Base-by-base conservation (phyloP, 495 filamentous ascomycete species). In the Penicillium flavigenum region DNA sequence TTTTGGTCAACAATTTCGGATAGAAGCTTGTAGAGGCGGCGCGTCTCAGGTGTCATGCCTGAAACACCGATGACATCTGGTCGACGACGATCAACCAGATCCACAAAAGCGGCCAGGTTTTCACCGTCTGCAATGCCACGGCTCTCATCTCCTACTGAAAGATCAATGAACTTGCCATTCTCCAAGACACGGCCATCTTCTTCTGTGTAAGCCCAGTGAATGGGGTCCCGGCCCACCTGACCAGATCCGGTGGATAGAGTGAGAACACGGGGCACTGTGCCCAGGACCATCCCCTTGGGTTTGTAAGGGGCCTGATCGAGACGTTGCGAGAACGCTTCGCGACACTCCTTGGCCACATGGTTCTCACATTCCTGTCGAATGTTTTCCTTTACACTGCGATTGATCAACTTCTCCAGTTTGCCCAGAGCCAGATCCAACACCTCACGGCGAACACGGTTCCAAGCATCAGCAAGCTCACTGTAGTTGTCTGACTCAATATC, bases 291-390 rank as follows among this genome's bases (percentile, higher is more conserved):
- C n/a, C 91, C 93, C 70, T 91, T 90, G 16, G 95, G 92, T 65
- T 96, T 96, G 73, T 92, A 92, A 3, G 94, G 93, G 12, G 94
- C 91, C 72, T 98, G 94, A 68, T 98, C 95, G 32, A 98, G 84
- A 63, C 88, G 86, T 74, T 88, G 88, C 20, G 84, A 86, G 69
- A 90, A 98, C 47, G 88, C 85, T 54, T 93, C 88, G 12, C 92
- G 88, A 64, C 91, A 95, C 24, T 84, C 80, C 54, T 85, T 87
- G 32, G 90, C 84, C 46, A 98, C 82, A 58, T 89, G 83, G 57
- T 96, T 91, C 68, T 98, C 94, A 65, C 94, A 98, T 58, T 91
- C 90, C 11, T 87, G 90, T 58, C 90, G 86, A 51, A 98, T 78
- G 54, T 88, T 92, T 63, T 98, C 94, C 70, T 97, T 97, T 29